Conservation (phyloP, 176 grass and related monocot species). For the Carex pumila region DNA sequence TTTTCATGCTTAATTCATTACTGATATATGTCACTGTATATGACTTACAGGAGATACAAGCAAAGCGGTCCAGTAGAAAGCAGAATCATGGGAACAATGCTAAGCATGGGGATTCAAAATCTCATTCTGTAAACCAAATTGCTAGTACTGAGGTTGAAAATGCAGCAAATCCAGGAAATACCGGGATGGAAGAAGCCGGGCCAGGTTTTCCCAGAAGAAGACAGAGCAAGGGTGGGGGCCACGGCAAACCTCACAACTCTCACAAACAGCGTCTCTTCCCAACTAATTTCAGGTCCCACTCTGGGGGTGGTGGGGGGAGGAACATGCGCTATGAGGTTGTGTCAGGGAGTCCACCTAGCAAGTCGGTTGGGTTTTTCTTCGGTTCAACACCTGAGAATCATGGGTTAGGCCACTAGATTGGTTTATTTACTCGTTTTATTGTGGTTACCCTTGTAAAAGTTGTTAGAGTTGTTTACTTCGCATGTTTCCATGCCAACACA, state of each 20-base stretch:
- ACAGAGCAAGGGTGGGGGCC: conserved; percentile 51
- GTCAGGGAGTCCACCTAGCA: conserved; percentile 88
- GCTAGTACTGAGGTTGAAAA: conserved; percentile 39
- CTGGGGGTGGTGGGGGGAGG: conserved; percentile 22
- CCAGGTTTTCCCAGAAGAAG: conserved; percentile 61
- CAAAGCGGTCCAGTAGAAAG: conserved; percentile 37
- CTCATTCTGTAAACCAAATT: conserved; percentile 4
- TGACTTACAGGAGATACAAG: conserved; percentile 46
- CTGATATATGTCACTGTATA: conserved; percentile 14
- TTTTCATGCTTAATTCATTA: neutral
- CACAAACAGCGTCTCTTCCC: conserved; percentile 83
- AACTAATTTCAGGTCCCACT: conserved; percentile 45
- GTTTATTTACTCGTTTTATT: neutral
- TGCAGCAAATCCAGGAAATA: conserved; percentile 29
- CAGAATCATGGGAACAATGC: conserved; percentile 26
- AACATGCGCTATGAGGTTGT: conserved; percentile 48
- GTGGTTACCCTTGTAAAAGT: conserved; percentile 1
- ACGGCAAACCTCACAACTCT: conserved; percentile 48
- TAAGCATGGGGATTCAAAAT: conserved; percentile 39
- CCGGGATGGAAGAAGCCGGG: conserved; percentile 50
- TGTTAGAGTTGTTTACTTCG: neutral
- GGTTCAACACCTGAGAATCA: conserved; percentile 93
- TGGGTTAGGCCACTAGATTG: conserved; percentile 36
- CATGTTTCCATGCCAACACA: conserved; percentile 9
- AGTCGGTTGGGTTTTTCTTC: conserved; percentile 91